Evolutionary conservation across 2,329 filamentous ascomycete genomes (phyloP).

Genomic region (Trichoderma brevicompactum): DNA sequence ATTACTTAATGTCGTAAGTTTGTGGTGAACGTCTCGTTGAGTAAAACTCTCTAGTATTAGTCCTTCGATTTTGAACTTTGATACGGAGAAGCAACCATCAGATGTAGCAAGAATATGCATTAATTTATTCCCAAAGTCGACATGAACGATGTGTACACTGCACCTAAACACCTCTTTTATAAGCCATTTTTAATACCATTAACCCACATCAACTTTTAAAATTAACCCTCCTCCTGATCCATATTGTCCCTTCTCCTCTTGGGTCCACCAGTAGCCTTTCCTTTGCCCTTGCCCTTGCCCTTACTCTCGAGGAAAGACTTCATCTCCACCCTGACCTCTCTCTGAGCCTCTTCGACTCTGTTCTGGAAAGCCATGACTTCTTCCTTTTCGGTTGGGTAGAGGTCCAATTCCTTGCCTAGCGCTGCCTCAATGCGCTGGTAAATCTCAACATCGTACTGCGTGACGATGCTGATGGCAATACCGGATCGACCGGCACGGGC

Average conservation of each 20-base stretch:
- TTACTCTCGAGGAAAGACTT: slow-evolving; percentile 74
- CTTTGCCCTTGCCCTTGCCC: slow-evolving; percentile 33
- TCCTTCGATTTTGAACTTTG: background rate
- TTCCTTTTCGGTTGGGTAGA: slow-evolving; percentile 73
- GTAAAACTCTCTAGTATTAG: background rate
- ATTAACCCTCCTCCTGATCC: slow-evolving; percentile 74
- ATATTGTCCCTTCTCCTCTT: slow-evolving; percentile 63
- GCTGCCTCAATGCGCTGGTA: slow-evolving; percentile 82
- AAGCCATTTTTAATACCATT: background rate
- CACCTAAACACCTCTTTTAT: slow-evolving; percentile 21
- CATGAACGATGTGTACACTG: background rate
- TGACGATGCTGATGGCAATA: slow-evolving; percentile 78
- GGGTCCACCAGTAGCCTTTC: slow-evolving; percentile 4
- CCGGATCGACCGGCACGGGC: slow-evolving; percentile 86
- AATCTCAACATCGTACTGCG: slow-evolving; percentile 84
- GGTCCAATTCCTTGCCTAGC: slow-evolving; percentile 73
- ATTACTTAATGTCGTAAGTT: background rate
- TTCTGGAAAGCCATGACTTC: slow-evolving; percentile 82
- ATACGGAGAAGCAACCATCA: background rate
- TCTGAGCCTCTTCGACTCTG: slow-evolving; percentile 81
- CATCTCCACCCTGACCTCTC: slow-evolving; percentile 78
- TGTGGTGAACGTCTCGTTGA: too few relatives aligned
- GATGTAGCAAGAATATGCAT: background rate
- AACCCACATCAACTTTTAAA: background rate
- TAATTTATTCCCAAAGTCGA: background rate